Base-by-base conservation (phyloP, 192 early-diverging fungal genomes). In the Spizellomyces sp. region DNA sequence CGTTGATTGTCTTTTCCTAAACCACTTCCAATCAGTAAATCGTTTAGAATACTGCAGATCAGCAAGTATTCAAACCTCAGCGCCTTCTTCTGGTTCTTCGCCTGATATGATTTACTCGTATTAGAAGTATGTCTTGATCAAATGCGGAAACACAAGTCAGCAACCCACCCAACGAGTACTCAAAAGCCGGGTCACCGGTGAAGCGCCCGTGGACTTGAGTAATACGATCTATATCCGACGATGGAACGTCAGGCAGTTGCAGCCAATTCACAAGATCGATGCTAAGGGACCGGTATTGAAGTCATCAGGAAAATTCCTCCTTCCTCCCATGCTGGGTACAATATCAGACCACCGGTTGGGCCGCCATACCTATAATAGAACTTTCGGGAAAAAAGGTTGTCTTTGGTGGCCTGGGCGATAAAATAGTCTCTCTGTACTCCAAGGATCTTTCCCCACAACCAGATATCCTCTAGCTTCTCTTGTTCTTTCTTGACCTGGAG, bases 361-460 rank as follows among this genome's bases (percentile, higher is more conserved):
- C 27, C 27, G 41, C 0, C 36, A 79, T 21, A 84, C 85, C 77
- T 84, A 76, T 87, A 87, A 55, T 64, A 87, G 56, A 75, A 85
- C 67, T 87, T 87, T 45, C 82, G 41, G 15, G 76, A 63, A 77
- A 87, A 87, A 5, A 76, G 52, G 48, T 79, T 70, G 5, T 63
- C 74, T 41, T 71, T 48, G 46, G 54, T 48, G 8, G 78, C 71
- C 68, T 87, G 86, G 5, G 83, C 79, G 58, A 87, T 74, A 52
- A 75, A 79, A 70, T 87, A 87, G 62, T 87, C 86, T 10, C 79
- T 64, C 55, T 87, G 77, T 46, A 87, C 69, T 4, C 84, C 86
- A 45, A 82, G 52, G 50, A 87, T 73, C 64, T 85, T 84, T 8
- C 86, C 86, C 86, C 86, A 87, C n/a, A 87, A 68, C 43, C 63